phyloP scores from a whole-genome alignment of 2,329 filamentous ascomycete species.

The Coleophoma crateriformis region DNA sequence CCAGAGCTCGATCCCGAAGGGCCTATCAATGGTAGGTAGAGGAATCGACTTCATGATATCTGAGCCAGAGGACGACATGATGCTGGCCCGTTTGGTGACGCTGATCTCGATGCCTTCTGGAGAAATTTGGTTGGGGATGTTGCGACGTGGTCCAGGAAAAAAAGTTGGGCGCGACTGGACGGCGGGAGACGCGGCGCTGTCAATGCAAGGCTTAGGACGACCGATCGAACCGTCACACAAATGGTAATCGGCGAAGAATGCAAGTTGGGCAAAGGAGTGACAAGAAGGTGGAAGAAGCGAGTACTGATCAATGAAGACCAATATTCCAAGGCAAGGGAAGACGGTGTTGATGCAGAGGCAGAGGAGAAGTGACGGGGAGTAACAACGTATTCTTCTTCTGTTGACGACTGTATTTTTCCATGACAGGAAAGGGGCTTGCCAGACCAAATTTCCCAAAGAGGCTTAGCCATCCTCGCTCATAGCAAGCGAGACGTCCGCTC shows the following conservation, averaged over 20 bases:
- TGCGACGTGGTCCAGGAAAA: background rate
- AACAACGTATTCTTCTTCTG: background rate
- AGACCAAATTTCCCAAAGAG: background rate
- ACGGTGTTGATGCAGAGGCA: background rate
- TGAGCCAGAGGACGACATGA: conserved; percentile 14
- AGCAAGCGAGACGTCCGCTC: background rate
- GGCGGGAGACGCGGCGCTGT: background rate
- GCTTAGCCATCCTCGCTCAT: background rate
- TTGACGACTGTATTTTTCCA: background rate
- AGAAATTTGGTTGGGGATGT: background rate
- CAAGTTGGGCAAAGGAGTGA: background rate
- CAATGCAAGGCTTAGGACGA: background rate
- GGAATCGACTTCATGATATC: conserved; percentile 47
- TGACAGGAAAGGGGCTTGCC: background rate
- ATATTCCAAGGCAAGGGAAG: background rate
- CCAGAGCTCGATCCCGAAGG: conserved; percentile 90
- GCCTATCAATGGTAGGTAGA: conserved; percentile 79
- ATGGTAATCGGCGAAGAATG: background rate
- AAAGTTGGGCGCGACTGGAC: background rate
- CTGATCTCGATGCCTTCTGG: too few species aligned
- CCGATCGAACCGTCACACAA: background rate
- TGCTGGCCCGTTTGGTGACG: background rate
- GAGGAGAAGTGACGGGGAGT: too few species aligned
- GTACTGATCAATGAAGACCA: background rate
- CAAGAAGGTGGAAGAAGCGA: background rate